Evolutionary conservation across 2,329 filamentous ascomycete genomes (phyloP), one percentile per base, ranked within the genome.

Genomic region (Zalaria obscura): DNA sequence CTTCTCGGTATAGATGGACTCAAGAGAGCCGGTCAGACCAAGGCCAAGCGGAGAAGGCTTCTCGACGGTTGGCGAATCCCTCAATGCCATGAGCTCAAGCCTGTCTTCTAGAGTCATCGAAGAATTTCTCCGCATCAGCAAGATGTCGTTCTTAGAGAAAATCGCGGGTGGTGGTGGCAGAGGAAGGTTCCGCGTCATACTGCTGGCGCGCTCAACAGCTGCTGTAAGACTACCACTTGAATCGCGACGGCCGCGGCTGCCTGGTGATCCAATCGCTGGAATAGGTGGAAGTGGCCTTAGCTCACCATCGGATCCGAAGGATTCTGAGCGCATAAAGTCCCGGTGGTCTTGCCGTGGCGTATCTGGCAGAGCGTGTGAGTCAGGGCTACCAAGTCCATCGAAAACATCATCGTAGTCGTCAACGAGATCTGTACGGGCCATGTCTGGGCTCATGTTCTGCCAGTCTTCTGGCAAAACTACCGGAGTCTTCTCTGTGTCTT

Each of bases 391-490:
- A 35, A 81, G 64, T 25, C 67, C 68, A 25, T 70, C 78, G 52
- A 83, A 91, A 1, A 78, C 75, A 51, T 86, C 76, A 32, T 83
- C 78, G 31, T 74, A 68, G 8, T 65, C 59, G 45, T 71, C 64
- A 4, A 66, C 65, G 32, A 76, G 55, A 25, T 70, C 69, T 9
- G 64, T 69, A 47, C 76, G 68, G n/a, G 68, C 73, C 25, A 61
- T 76, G 52, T 69, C 78, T 58, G 64, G 84, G 65, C 65, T 88
- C 72, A 80, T 78, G 49, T 76, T 83, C 48, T 83, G 78, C 91
- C 91, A 98, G 58, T 95, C 87, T 54, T 96, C 91, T 1, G 91
- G 91, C 25, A 93, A 76, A n/a, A 98, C 89, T 7, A 98, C 91
- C 0, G 91, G 91, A 1, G 91, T 96, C 69, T 96, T 96, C 55